phyloP scores from a whole-genome alignment of 345 rosid species.

The Syzygium aqueum region DNA sequence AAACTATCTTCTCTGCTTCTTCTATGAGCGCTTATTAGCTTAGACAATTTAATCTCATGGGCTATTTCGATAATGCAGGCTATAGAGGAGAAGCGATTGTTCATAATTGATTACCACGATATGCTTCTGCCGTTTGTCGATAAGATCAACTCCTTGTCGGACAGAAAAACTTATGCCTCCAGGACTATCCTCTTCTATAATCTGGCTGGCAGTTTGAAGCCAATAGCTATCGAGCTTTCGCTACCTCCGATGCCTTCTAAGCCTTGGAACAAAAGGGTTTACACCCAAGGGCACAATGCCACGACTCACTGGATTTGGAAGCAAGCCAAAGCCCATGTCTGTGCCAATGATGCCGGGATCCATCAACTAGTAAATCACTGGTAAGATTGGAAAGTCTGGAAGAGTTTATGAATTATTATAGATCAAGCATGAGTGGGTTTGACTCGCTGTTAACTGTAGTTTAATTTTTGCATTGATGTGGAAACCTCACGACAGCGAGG shows the following conservation, averaged over 20 bases:
- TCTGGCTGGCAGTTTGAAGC: constrained; percentile 36
- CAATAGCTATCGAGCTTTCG: constrained; percentile 84
- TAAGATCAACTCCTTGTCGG: constrained; percentile 64
- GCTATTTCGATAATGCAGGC: constrained; percentile 40
- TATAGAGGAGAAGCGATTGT: constrained; percentile 71
- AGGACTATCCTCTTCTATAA: constrained; percentile 62
- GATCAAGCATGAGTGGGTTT: neutral
- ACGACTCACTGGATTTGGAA: constrained; percentile 94
- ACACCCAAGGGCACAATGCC: constrained; percentile 72
- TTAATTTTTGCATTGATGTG: neutral
- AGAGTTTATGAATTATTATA: neutral
- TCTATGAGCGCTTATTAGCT: neutral
- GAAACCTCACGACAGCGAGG: neutral
- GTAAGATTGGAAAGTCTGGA: constrained; percentile 20
- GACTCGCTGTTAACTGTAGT: neutral
- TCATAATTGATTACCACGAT: constrained; percentile 81
- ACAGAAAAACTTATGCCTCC: constrained; percentile 75
- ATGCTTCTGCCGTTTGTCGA: constrained; percentile 67
- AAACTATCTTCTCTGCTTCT: neutral
- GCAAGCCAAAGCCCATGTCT: constrained; percentile 90
- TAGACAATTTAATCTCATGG: neutral
- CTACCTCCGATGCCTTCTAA: constrained; percentile 52
- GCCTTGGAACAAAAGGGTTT: constrained; percentile 42
- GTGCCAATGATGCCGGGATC: constrained; percentile 79
- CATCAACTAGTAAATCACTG: constrained; percentile 96